Evolutionary conservation across 805 yeast genomes (phyloP).

Genomic region (Saccharomycopsis olivae): DNA sequence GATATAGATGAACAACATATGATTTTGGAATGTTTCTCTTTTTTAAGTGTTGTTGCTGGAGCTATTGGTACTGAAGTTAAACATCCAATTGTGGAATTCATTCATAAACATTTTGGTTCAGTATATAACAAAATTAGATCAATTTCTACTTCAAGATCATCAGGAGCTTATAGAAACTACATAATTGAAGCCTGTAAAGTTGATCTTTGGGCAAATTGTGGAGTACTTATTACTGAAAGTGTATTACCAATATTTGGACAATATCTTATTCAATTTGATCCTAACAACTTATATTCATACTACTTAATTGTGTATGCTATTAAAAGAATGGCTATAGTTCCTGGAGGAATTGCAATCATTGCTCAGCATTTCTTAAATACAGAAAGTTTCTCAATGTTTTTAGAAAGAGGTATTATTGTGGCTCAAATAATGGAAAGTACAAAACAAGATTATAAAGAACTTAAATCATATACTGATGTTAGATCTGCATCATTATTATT

Average conservation of each 20-base stretch:
- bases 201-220: conserved; percentile 1
- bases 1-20: conserved; percentile 9
- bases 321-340: not conserved
- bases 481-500: no score
- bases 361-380: not conserved
- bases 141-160: not conserved
- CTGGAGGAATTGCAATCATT: not conserved
- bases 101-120: conserved; percentile 1
- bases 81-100: conserved; percentile 7
- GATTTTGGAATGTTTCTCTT: conserved; percentile 2
- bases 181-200: conserved; percentile 11
- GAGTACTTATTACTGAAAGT: conserved; percentile 2
- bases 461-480: no score
- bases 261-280: conserved; percentile 2
- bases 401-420: not conserved
- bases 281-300: conserved; percentile 3
- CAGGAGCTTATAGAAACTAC: conserved; percentile 2
- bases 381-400: not conserved
- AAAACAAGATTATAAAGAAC: conserved; percentile 2
- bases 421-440: conserved; percentile 4
- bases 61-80: conserved; percentile 1
- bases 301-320: conserved; percentile 5
- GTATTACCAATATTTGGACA: not conserved
- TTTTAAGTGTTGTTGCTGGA: conserved; percentile 3
- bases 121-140: conserved; percentile 7